A percentile compares a stretch with the other conserved stretches of the same genome.
These are phyloP conservation scores for Phellinidium pouzarii DNA, from an alignment of 1,284 basidiomycete genomes.

Conservation along the genomic window DNA sequence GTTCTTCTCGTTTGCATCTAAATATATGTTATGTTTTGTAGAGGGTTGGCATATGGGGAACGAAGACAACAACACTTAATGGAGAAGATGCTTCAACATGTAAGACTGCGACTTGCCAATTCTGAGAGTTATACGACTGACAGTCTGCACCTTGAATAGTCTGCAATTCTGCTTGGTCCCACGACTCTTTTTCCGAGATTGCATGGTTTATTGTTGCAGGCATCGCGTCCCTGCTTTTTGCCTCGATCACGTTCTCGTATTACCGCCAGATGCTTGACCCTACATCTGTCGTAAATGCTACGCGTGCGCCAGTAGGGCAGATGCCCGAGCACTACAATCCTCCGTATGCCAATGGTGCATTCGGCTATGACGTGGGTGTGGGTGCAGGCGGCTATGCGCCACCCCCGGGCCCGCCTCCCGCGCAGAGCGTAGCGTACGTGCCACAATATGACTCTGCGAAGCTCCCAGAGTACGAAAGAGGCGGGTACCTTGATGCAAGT, in stretches of 20 bases:
- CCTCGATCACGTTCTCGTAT: slow-evolving; percentile 55
- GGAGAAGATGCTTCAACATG: slow-evolving; percentile 37
- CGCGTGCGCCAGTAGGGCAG: slow-evolving; percentile 28
- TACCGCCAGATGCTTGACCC: slow-evolving; percentile 70
- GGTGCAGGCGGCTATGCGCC: slow-evolving; percentile 29
- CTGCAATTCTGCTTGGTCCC: slow-evolving; percentile 50
- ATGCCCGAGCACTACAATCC: slow-evolving; percentile 35
- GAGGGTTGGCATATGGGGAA: slow-evolving; percentile 37
- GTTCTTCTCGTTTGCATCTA: neutral
- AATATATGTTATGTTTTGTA: neutral
- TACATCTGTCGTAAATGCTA: slow-evolving; percentile 32
- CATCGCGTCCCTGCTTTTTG: slow-evolving; percentile 49
- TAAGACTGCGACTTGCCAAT: slow-evolving; percentile 31
- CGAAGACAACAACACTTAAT: slow-evolving; percentile 29
- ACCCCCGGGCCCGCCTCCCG: slow-evolving; percentile 41
- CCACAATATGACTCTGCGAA: slow-evolving; percentile 15
- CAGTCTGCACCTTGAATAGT: slow-evolving; percentile 38
- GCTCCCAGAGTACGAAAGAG: slow-evolving; percentile 15
- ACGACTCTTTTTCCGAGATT: slow-evolving; percentile 56
- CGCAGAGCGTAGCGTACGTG: slow-evolving; percentile 14
- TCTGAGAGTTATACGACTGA: too few relatives aligned
- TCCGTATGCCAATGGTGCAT: slow-evolving; percentile 30
- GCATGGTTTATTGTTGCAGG: slow-evolving; percentile 50
- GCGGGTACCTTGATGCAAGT: slow-evolving; percentile 8
- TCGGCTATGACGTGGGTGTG: slow-evolving; percentile 20